Percentiles rank a stretch among this genome's conserved stretches.
These are phyloP conservation scores for Cystobasidium onofrii DNA, from an alignment of 768 basidiomycete species.

Conservation along the genomic window DNA sequence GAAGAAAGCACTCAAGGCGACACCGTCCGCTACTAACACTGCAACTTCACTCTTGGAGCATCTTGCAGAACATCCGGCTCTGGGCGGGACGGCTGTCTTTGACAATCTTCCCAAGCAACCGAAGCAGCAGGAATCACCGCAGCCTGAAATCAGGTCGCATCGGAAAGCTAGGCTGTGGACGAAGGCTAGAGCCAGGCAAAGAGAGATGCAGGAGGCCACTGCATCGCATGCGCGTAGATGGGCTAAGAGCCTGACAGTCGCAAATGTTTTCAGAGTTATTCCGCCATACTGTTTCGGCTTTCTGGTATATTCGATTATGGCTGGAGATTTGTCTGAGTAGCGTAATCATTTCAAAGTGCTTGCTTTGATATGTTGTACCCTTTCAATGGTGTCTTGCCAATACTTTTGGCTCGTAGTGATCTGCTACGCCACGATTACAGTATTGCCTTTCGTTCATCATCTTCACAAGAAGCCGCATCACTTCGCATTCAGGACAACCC, in stretches of 20 bases:
- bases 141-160: not conserved
- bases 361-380: no score
- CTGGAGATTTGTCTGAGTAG: slow-evolving; percentile 9
- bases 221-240: not conserved
- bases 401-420: not conserved
- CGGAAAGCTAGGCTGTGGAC: not conserved
- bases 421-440: not conserved
- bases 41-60: not conserved
- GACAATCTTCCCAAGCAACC: slow-evolving; percentile 10
- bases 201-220: not conserved
- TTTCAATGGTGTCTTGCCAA: no score
- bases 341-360: no score
- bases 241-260: not conserved
- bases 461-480: not conserved
- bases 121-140: not conserved
- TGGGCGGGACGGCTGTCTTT: slow-evolving; percentile 12
- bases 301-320: slow-evolving; percentile 23
- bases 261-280: slow-evolving; percentile 16
- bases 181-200: not conserved
- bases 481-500: not conserved
- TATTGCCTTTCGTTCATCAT: not conserved
- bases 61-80: slow-evolving; percentile 10
- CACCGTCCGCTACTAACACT: not conserved
- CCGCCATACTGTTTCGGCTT: slow-evolving; percentile 29
- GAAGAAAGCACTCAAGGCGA: not conserved